phyloP scores from a whole-genome alignment of 345 rosid genomes.

The Brassica juncea region DNA sequence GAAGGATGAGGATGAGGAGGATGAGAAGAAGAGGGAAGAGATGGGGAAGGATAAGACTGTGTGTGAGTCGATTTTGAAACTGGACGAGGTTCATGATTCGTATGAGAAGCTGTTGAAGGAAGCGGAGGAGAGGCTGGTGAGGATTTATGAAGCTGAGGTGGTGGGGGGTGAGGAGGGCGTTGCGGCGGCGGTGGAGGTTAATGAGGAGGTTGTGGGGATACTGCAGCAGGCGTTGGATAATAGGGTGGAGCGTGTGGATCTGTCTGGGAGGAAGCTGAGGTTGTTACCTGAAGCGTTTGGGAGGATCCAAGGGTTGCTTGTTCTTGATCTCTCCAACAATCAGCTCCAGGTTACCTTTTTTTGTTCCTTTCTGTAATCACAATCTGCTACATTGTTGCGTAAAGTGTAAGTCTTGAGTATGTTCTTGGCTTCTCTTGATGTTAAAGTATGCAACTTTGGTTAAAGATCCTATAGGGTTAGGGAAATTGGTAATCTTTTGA shows the following conservation, averaged over 20 bases:
- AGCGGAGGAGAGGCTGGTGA: slow-evolving; percentile 20
- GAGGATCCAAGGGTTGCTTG: slow-evolving; percentile 59
- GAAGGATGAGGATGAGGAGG: slow-evolving; percentile 48
- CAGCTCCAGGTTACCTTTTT: slow-evolving; percentile 58
- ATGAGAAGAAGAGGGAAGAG: slow-evolving; percentile 47
- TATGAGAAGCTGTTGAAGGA: slow-evolving; percentile 64
- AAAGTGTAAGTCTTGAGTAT: neutral
- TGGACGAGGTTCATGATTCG: slow-evolving; percentile 81
- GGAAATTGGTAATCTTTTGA: neutral
- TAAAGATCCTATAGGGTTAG: neutral
- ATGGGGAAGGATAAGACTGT: slow-evolving; percentile 62
- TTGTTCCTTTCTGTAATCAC: neutral
- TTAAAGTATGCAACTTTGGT: neutral
- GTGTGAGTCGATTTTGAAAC: slow-evolving; percentile 56
- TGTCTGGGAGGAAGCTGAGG: slow-evolving; percentile 62
- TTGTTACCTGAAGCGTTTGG: slow-evolving; percentile 90
- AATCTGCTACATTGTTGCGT: neutral
- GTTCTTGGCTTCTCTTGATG: neutral
- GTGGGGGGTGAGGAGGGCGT: neutral
- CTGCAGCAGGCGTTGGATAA: slow-evolving; percentile 58
- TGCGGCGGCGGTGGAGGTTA: slow-evolving; percentile 42
- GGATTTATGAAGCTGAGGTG: slow-evolving; percentile 2
- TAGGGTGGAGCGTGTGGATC: slow-evolving; percentile 64
- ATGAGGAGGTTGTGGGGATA: slow-evolving; percentile 60
- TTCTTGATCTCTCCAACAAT: slow-evolving; percentile 72